Evolutionary conservation across 305 asterid genomes (phyloP).

Genomic region (Fraxinus velutina): DNA sequence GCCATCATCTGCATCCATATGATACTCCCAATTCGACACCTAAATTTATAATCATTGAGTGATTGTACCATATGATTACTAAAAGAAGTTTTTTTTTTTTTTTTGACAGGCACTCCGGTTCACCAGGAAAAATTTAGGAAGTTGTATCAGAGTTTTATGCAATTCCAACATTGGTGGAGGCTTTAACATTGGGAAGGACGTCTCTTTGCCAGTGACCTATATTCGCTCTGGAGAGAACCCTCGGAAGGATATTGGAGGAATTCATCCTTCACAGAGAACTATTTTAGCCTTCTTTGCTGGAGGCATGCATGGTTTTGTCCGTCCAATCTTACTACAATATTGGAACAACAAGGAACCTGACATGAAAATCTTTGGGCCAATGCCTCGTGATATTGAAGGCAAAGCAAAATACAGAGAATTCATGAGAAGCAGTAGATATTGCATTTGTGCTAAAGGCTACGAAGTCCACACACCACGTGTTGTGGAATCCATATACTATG

Average conservation of each 20-base stretch:
- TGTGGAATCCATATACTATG: constrained; percentile 52
- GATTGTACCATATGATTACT: neutral
- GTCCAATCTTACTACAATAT: constrained; percentile 39
- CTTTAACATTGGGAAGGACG: constrained; percentile 54
- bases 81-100: neutral
- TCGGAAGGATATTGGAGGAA: constrained; percentile 45
- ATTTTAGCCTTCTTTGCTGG: constrained; percentile 57
- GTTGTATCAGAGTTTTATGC: constrained; percentile 51
- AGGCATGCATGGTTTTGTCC: constrained; percentile 52
- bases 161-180: constrained; percentile 52
- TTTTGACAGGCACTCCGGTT: constrained; percentile 37
- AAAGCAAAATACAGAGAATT: constrained; percentile 48
- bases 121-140: constrained; percentile 34
- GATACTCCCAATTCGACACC: neutral
- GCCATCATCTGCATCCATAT: neutral
- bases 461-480: constrained; percentile 59
- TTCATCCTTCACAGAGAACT: constrained; percentile 33
- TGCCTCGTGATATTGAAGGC: constrained; percentile 53
- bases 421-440: constrained; percentile 57
- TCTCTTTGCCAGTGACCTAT: constrained; percentile 58
- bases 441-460: constrained; percentile 60
- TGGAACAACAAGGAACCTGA: constrained; percentile 46
- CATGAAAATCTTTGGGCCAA: constrained; percentile 48
- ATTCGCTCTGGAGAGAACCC: constrained; percentile 49
- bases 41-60: neutral